A percentile compares a stretch with the other conserved stretches of the same genome.
phyloP scores from a whole-genome alignment of 495 filamentous ascomycete genomes.

The Astrocystis sublimbata region DNA sequence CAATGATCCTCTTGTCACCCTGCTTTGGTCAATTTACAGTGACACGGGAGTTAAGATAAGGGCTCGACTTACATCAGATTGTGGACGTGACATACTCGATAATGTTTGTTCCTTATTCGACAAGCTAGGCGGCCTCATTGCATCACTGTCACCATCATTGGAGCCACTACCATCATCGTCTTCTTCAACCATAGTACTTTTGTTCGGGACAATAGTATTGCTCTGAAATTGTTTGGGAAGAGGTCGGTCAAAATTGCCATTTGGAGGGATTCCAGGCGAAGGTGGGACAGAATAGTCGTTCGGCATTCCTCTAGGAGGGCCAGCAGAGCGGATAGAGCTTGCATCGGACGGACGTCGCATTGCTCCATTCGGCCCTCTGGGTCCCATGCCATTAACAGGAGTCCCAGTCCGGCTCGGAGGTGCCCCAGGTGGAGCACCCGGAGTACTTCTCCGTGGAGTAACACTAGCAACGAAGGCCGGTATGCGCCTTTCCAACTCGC shows the following conservation, averaged over 20 bases:
- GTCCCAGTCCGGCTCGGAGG: conserved; percentile 57
- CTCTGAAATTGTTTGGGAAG: conserved; percentile 89
- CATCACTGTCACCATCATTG: conserved; percentile 60
- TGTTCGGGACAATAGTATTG: conserved; percentile 95
- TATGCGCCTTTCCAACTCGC: conserved; percentile 87
- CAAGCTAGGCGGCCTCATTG: conserved; percentile 53
- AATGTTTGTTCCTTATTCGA: conserved; percentile 57
- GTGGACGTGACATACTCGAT: conserved; percentile 31
- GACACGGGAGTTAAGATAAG: neutral
- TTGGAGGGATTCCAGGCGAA: conserved; percentile 40
- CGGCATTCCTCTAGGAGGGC: conserved; percentile 38
- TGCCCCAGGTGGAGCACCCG: conserved; percentile 58
- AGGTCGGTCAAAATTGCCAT: conserved; percentile 54
- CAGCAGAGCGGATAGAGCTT: conserved; percentile 47
- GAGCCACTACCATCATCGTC: conserved; percentile 65
- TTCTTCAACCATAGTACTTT: conserved; percentile 97
- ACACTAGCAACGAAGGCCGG: conserved; percentile 73
- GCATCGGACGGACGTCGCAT: conserved; percentile 56
- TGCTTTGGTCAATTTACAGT: conserved; percentile 26
- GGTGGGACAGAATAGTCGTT: conserved; percentile 50
- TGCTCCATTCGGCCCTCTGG: conserved; percentile 41
- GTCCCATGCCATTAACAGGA: conserved; percentile 56
- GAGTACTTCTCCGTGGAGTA: conserved; percentile 68
- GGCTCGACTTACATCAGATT: conserved; percentile 50
- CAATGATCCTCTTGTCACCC: conserved; percentile 68